phyloP scores from a whole-genome alignment of 2,329 filamentous ascomycete species.

The Ophiosphaerella herpotricha region DNA sequence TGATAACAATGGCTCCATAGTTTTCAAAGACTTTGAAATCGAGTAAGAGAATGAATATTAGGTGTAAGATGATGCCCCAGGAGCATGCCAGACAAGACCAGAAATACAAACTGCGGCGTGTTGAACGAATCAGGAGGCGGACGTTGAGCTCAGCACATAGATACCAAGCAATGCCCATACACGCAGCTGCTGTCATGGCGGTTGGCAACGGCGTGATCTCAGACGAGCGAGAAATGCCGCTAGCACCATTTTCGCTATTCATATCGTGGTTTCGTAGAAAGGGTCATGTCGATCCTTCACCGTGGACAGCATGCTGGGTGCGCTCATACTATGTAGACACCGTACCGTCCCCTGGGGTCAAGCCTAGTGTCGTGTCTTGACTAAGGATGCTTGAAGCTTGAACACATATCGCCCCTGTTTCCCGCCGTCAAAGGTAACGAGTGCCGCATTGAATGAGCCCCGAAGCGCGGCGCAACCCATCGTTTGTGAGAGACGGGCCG shows the following conservation, averaged over 20 bases:
- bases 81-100: conserved; percentile 43
- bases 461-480: too few relatives aligned
- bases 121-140: conserved; percentile 41
- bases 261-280: conserved; percentile 1
- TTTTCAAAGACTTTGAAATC: conserved; percentile 50
- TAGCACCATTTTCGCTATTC: neutral
- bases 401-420: too few relatives aligned
- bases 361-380: too few relatives aligned
- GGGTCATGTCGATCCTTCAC: neutral
- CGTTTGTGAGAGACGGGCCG: too few relatives aligned
- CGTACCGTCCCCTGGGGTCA: neutral
- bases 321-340: too few relatives aligned
- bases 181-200: conserved; percentile 10
- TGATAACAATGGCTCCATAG: conserved; percentile 43
- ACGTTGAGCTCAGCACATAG: conserved; percentile 50
- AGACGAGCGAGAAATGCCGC: neutral
- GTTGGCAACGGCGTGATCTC: conserved; percentile 1
- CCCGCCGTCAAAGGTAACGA: too few relatives aligned
- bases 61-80: conserved; percentile 45
- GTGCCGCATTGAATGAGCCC: too few relatives aligned
- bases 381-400: too few relatives aligned
- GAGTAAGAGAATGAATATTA: conserved; percentile 48
- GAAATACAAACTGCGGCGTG: conserved; percentile 54
- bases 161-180: conserved; percentile 37
- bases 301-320: too few relatives aligned